Evolutionary conservation across 1,139 yeast genomes (phyloP), one percentile per base, ranked within the genome.

Genomic region (Suhomyces guaymorum): DNA sequence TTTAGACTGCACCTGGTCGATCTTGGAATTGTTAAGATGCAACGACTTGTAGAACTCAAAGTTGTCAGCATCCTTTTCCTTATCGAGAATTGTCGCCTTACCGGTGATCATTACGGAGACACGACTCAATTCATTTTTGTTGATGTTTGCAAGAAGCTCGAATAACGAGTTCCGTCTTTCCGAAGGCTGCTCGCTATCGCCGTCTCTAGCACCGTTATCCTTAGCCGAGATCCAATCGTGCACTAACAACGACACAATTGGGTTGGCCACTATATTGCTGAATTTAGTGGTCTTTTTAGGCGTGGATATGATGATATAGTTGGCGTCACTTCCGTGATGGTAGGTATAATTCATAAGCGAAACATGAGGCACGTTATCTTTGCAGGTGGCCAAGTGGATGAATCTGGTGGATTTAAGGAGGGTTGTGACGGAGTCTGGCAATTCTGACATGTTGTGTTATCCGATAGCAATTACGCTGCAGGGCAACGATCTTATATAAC

Each of bases 291-390:
- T 85, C 37, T 73, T 61, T 41, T 70, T 73, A 2, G 81, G 81
- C 1, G 95, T 80, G 5, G 95, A 78, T 40, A 89, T 66, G 22
- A 89, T 76, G 32, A 88, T 75, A 41, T 73, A 70, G 36, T 71
- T 71, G 4, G 57, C 52, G 27, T 64, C 71, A 38, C 57, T 54
- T 17, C 61, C 58, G 25, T 59, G 60, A 51, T 61, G 75, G 29
- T 79, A 86, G 4, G 92, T 80, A 56, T 85, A 89, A 59, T 87
- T 89, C 97, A 89, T 89, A 47, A 89, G 71, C 9, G 92, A 76
- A 2, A 88, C 95, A 48, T 89, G 94, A 6, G 97, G 97, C 21
- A 74, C 54, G 39, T 81, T 73, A 33, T 80, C 64, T 32, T 71
- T 62, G 39, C 85, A 76, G 2, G 97, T 89, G 7, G 90, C 96